Evolutionary conservation across 1,139 yeast genomes (phyloP).

Genomic region (Hansenula sp.): DNA sequence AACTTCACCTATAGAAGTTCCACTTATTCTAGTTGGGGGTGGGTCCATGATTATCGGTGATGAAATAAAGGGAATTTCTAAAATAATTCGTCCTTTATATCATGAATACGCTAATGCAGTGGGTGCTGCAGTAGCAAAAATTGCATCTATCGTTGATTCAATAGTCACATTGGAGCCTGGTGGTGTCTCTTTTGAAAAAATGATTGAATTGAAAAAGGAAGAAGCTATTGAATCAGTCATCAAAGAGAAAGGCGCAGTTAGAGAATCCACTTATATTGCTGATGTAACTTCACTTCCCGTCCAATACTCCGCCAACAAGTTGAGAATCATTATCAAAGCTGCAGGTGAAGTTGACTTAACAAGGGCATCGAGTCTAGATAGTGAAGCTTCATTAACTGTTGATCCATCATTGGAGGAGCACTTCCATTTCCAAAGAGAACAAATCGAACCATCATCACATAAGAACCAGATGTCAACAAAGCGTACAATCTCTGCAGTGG

Average conservation of each 20-base stretch:
- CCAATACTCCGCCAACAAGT: conserved; percentile 32
- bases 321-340: conserved; percentile 27
- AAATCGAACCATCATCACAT: no score
- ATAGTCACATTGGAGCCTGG: conserved; percentile 9
- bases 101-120: conserved; percentile 36
- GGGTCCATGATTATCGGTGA: conserved; percentile 35
- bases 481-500: no score
- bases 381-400: conserved; percentile 2
- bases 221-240: conserved; percentile 22
- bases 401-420: conserved; percentile 13
- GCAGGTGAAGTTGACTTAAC: conserved; percentile 34
- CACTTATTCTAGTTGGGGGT: conserved; percentile 37
- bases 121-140: conserved; percentile 37
- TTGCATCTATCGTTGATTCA: conserved; percentile 23
- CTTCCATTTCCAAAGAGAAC: background rate
- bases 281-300: conserved; percentile 29
- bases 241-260: conserved; percentile 27
- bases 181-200: conserved; percentile 15
- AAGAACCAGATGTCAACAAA: no score
- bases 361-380: background rate
- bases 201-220: conserved; percentile 20
- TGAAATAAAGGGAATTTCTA: conserved; percentile 29
- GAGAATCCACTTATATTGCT: conserved; percentile 23
- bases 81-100: conserved; percentile 30
- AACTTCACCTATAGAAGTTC: conserved; percentile 33